A percentile compares a stretch with the other conserved stretches of the same genome.
These are phyloP conservation scores for Cetraspora pellucida DNA, from an alignment of 192 early-diverging fungal species.

Conservation along the genomic window DNA sequence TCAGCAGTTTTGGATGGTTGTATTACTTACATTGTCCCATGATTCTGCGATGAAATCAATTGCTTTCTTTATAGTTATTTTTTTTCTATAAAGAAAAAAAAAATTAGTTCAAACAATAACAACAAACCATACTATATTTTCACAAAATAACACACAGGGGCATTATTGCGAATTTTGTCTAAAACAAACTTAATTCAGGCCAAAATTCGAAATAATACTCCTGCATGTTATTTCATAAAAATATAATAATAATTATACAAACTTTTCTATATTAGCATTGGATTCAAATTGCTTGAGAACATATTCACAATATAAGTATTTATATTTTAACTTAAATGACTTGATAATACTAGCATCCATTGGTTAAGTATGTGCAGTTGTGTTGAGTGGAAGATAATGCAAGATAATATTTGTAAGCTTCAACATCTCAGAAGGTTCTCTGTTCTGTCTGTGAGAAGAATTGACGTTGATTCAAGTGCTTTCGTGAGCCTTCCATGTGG, in stretches of 20 bases:
- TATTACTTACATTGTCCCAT: constrained; percentile 1
- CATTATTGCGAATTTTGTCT: no score
- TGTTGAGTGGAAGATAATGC: not conserved
- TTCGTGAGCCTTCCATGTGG: no score
- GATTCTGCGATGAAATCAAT: constrained; percentile 3
- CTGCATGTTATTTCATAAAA: not conserved
- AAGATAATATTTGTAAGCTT: not conserved
- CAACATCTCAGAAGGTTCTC: not conserved
- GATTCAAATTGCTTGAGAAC: not conserved
- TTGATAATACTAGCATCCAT: constrained; percentile 3
- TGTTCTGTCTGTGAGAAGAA: no score
- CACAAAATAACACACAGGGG: no score
- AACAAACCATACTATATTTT: not conserved
- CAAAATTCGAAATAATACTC: not conserved
- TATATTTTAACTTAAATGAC: not conserved
- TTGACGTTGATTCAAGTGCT: no score
- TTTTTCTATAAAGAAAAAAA: not conserved
- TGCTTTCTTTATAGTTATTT: not conserved
- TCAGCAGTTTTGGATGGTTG: not conserved
- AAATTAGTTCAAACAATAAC: not conserved
- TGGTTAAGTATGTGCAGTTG: not conserved
- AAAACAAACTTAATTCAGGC: not conserved
- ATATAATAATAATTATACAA: no score
- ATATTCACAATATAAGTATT: not conserved
- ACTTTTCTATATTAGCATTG: no score